Conservation (phyloP, 805 yeast species). For the Candida krabiensis region DNA sequence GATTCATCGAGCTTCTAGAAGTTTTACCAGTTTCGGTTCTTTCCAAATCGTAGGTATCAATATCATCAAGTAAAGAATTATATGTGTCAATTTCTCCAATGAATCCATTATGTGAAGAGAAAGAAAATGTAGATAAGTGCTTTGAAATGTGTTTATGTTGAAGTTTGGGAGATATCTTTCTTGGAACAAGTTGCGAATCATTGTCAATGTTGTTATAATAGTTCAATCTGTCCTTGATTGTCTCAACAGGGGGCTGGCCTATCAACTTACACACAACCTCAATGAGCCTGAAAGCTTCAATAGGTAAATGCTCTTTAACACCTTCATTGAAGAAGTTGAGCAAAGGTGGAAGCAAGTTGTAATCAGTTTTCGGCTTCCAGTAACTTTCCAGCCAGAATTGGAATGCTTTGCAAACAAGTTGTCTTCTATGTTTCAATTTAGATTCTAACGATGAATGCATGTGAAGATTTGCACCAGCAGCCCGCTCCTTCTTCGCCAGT, state of each 20-base stretch:
- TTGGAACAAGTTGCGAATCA: slow-evolving; percentile 50
- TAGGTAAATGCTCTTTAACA: slow-evolving; percentile 57
- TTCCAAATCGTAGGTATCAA: slow-evolving; percentile 32
- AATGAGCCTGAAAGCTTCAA: slow-evolving; percentile 61
- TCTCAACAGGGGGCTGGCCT: slow-evolving; percentile 51
- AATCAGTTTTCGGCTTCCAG: slow-evolving; percentile 72
- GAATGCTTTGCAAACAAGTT: slow-evolving; percentile 65
- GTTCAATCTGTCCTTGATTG: slow-evolving; percentile 30
- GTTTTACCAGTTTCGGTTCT: slow-evolving; percentile 18
- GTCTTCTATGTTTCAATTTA: slow-evolving; percentile 58
- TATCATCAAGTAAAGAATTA: slow-evolving; percentile 33
- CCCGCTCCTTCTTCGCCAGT: slow-evolving; percentile 31
- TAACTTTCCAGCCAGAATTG: slow-evolving; percentile 88
- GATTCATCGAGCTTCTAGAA: slow-evolving; percentile 24
- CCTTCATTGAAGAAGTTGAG: slow-evolving; percentile 81
- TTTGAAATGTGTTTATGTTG: slow-evolving; percentile 31
- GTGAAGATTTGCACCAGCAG: slow-evolving; percentile 22
- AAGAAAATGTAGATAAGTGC: slow-evolving; percentile 25
- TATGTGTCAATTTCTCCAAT: slow-evolving; percentile 31
- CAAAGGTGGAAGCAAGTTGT: slow-evolving; percentile 61
- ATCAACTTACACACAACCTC: slow-evolving; percentile 63
- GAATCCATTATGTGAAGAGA: slow-evolving; percentile 18
- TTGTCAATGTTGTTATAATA: slow-evolving; percentile 35
- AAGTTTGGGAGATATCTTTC: slow-evolving; percentile 43
- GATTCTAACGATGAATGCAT: slow-evolving; percentile 42